phyloP scores from a whole-genome alignment of 176 grass and related monocot genomes.

The Poa pratensis region DNA sequence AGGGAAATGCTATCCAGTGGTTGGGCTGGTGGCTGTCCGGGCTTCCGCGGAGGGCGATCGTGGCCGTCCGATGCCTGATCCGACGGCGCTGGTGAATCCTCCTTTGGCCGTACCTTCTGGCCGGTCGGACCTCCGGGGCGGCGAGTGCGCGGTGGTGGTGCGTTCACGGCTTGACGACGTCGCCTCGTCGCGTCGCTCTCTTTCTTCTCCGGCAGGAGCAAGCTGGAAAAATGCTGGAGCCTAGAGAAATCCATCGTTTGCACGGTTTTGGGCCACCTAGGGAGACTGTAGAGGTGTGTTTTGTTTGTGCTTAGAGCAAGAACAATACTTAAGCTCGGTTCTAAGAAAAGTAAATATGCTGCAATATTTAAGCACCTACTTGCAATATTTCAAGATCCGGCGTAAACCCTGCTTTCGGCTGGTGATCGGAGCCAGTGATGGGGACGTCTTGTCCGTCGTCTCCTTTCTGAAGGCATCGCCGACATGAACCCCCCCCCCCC shows the following conservation, averaged over 20 bases:
- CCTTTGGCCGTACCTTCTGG: constrained; percentile 7
- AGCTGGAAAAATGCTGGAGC: background rate
- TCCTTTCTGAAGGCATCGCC: no score
- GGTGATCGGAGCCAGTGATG: no score
- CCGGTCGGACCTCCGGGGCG: background rate
- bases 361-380: no score
- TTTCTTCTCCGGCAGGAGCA: background rate
- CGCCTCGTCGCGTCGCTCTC: background rate
- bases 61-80: background rate
- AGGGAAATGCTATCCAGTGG: constrained; percentile 42
- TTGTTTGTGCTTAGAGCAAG: no score
- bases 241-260: background rate
- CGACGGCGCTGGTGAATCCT: background rate
- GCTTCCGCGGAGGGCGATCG: background rate
- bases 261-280: no score
- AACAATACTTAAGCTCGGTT: no score
- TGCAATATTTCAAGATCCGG: no score
- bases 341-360: no score
- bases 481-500: no score
- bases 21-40: constrained; percentile 38
- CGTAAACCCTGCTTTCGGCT: no score
- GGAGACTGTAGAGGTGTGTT: no score
- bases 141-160: background rate
- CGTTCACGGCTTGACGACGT: background rate
- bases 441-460: no score